A percentile compares a stretch with the other conserved stretches of the same genome.
Evolutionary conservation across 23 red algal genomes (phyloP).

Genomic region (Gracilaria gracilis): DNA sequence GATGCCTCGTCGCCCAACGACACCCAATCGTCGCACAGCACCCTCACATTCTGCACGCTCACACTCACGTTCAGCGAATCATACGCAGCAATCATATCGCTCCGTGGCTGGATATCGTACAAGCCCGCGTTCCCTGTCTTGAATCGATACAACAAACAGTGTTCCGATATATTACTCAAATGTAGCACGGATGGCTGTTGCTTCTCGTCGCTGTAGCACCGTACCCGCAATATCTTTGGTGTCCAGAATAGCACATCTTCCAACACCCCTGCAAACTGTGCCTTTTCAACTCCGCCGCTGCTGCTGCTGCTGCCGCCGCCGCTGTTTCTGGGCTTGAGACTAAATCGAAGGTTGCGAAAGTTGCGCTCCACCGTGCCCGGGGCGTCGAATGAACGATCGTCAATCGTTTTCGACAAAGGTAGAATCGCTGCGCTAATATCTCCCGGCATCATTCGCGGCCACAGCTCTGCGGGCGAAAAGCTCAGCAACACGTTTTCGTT

Average conservation of each 20-base stretch:
- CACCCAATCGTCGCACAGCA: slow-evolving; percentile 8
- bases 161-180: neutral
- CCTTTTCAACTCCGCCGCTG: neutral
- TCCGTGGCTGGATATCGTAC: neutral
- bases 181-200: neutral
- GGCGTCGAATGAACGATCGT: neutral
- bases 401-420: neutral
- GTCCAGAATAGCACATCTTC: slow-evolving; percentile 1
- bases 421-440: neutral
- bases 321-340: neutral
- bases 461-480: neutral
- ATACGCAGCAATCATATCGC: neutral
- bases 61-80: neutral
- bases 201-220: too few species aligned
- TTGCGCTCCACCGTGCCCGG: neutral
- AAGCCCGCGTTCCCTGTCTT: neutral
- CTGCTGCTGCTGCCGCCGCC: too few species aligned
- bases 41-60: neutral
- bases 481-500: neutral
- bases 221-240: neutral
- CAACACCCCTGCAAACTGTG: neutral
- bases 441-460: neutral
- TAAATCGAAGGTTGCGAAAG: neutral
- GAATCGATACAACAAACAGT: neutral
- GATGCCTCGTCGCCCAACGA: neutral